phyloP scores from a whole-genome alignment of 23 red algal species.

The Gracilaria vermiculophylla region DNA sequence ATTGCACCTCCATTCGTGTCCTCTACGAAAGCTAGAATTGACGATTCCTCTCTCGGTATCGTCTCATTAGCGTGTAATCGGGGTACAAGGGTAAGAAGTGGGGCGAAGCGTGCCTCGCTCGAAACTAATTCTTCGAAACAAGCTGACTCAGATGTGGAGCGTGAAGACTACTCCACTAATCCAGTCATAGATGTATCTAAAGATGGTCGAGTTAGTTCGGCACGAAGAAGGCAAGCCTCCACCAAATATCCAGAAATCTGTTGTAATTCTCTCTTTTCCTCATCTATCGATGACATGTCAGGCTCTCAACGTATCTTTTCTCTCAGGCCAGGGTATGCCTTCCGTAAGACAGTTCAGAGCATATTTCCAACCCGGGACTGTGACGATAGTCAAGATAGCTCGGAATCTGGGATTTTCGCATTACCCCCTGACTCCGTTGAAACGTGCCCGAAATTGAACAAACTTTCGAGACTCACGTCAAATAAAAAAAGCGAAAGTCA shows the following conservation, averaged over 20 bases:
- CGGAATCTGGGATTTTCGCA: background rate
- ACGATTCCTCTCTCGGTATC: background rate
- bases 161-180: too few relatives aligned
- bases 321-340: background rate
- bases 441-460: too few relatives aligned
- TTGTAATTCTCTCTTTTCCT: background rate
- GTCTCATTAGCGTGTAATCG: background rate
- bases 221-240: background rate
- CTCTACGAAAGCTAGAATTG: background rate
- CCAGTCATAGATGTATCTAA: background rate
- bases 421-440: background rate
- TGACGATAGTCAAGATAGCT: background rate
- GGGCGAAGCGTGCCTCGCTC: background rate
- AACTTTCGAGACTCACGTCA: background rate
- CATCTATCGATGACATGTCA: background rate
- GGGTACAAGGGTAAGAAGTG: background rate
- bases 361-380: background rate
- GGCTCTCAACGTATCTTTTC: background rate
- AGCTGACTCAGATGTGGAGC: too few relatives aligned
- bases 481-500: background rate
- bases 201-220: too few relatives aligned
- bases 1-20: background rate
- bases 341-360: background rate
- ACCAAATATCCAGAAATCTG: background rate
- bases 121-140: too few relatives aligned